Evolutionary conservation across 257 asterid species (phyloP).

Genomic region (Fraxinus americana): DNA sequence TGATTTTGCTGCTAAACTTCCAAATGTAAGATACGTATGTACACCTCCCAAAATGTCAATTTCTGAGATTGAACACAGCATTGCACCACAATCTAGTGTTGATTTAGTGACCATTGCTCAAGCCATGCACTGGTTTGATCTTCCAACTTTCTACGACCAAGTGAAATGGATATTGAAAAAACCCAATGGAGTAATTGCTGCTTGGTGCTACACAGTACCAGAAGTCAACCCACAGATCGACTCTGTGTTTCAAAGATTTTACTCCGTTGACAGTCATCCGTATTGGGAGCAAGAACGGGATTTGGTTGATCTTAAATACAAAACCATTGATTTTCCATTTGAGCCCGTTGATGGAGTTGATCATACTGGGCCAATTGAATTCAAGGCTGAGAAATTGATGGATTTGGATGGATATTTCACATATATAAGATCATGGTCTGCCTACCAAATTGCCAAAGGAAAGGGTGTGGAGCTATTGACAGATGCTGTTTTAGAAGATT

Average conservation of each 20-base stretch:
- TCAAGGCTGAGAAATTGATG: slow-evolving; percentile 53
- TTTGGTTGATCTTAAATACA: slow-evolving; percentile 55
- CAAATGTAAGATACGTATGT: slow-evolving; percentile 58
- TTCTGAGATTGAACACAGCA: slow-evolving; percentile 42
- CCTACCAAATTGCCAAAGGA: slow-evolving; percentile 67
- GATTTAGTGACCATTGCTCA: slow-evolving; percentile 64
- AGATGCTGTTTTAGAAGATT: slow-evolving; percentile 44
- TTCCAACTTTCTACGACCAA: slow-evolving; percentile 60
- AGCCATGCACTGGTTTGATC: slow-evolving; percentile 86
- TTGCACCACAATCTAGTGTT: slow-evolving; percentile 48
- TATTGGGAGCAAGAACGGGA: slow-evolving; percentile 43
- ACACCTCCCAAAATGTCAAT: slow-evolving; percentile 61
- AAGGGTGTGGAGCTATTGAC: slow-evolving; percentile 68
- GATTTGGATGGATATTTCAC: slow-evolving; percentile 55
- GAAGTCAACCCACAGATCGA: slow-evolving; percentile 47
- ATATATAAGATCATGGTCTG: slow-evolving; percentile 71
- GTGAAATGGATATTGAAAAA: slow-evolving; percentile 62
- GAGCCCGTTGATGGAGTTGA: slow-evolving; percentile 61
- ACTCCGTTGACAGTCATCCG: slow-evolving; percentile 31
- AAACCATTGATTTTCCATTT: slow-evolving; percentile 65
- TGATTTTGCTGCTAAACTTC: slow-evolving; percentile 56
- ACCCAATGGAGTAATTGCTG: slow-evolving; percentile 74
- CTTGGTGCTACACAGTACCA: slow-evolving; percentile 70
- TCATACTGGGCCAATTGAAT: slow-evolving; percentile 63
- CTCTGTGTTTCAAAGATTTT: slow-evolving; percentile 35